These are phyloP conservation scores for Talaromyces stipitatus DNA, from an alignment of 495 filamentous ascomycete genomes.

Conservation along the genomic window DNA sequence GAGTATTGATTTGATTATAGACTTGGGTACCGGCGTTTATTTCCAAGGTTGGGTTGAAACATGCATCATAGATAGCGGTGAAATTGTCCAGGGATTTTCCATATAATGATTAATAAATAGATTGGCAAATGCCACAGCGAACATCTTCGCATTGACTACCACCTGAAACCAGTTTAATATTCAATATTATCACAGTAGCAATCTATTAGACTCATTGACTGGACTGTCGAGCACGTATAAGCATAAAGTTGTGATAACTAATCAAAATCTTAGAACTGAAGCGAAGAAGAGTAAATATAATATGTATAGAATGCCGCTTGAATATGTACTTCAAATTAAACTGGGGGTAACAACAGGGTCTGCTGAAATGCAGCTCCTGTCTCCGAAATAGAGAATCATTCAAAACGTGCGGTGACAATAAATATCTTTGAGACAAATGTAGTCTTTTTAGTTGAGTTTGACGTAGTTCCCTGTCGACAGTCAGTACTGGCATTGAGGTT, in stretches of 20 bases:
- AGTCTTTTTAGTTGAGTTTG: constrained; percentile 28
- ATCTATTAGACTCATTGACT: not conserved
- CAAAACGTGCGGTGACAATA: not conserved
- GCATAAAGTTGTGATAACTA: not conserved
- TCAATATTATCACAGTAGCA: not conserved
- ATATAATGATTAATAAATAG: not conserved
- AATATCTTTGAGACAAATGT: not conserved
- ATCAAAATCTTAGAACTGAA: not conserved
- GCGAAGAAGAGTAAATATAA: not conserved
- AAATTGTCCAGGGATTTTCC: not conserved
- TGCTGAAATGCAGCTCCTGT: not conserved
- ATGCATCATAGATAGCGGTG: not conserved
- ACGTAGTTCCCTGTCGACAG: constrained; percentile 34
- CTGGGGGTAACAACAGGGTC: not conserved
- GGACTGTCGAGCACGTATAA: not conserved
- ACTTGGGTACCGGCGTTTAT: not conserved
- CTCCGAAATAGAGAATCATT: not conserved
- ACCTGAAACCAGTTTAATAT: not conserved
- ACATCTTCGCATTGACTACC: not conserved
- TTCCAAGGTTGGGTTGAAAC: not conserved
- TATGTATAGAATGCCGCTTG: constrained; percentile 1
- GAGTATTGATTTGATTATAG: not conserved
- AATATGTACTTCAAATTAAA: constrained; percentile 3
- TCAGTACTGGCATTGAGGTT: constrained; percentile 6
- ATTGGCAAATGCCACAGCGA: not conserved